These are phyloP conservation scores for Magnusiomyces tetraspermus DNA, from an alignment of 1,139 yeast species.

Conservation along the genomic window DNA sequence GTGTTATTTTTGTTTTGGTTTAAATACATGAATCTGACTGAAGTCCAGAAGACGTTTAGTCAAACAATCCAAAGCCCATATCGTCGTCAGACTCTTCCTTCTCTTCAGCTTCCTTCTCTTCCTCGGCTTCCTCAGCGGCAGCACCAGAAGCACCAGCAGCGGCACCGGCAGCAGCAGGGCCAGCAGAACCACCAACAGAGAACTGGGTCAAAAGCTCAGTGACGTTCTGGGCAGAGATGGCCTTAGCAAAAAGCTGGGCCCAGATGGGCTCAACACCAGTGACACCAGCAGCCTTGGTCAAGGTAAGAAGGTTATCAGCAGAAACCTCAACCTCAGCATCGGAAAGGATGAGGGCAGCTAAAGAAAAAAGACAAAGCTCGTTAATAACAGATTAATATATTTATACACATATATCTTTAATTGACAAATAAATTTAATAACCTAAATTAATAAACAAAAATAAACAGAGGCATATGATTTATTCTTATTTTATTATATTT, in stretches of 20 bases:
- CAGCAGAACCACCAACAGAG: slow-evolving; percentile 90
- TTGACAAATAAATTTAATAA: not conserved
- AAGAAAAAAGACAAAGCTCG: not conserved
- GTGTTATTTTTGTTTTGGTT: no score
- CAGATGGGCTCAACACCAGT: slow-evolving; percentile 48
- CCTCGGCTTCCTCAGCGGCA: slow-evolving; percentile 60
- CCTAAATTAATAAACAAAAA: not conserved
- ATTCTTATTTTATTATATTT: not conserved
- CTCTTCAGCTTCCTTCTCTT: slow-evolving; percentile 31
- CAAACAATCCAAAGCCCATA: slow-evolving; percentile 36
- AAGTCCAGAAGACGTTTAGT: no score
- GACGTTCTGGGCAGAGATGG: slow-evolving; percentile 55
- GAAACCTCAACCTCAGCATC: slow-evolving; percentile 95
- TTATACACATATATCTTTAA: no score
- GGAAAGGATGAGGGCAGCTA: slow-evolving; percentile 93
- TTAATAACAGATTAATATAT: not conserved
- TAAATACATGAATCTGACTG: no score
- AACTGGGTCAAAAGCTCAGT: slow-evolving; percentile 54
- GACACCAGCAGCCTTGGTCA: slow-evolving; percentile 87
- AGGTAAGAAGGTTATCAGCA: slow-evolving; percentile 78
- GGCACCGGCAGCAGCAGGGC: slow-evolving; percentile 37
- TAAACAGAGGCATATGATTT: no score
- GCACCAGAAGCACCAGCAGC: slow-evolving; percentile 54
- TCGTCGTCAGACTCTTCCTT: slow-evolving; percentile 31
- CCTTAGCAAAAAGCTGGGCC: slow-evolving; percentile 71